A percentile compares a stretch with the other conserved stretches of the same genome.
These are phyloP conservation scores for Tirmania nivea DNA, from an alignment of 495 filamentous ascomycete species.

Conservation along the genomic window DNA sequence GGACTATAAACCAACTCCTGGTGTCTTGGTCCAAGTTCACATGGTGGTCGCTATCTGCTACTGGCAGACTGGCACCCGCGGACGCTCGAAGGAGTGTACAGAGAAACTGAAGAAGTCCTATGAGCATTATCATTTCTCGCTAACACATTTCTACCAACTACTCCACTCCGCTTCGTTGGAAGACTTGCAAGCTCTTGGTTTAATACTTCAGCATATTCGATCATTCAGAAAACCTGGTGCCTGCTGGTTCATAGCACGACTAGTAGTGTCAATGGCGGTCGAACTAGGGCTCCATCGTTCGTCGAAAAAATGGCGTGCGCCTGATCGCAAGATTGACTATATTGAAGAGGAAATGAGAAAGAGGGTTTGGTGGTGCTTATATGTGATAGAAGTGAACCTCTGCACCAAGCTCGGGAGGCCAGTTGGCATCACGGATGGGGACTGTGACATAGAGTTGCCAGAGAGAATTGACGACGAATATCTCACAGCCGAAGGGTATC, in stretches of 20 bases:
- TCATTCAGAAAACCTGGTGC: constrained; percentile 61
- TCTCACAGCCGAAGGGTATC: constrained; percentile 23
- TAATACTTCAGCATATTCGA: constrained; percentile 47
- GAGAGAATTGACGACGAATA: constrained; percentile 42
- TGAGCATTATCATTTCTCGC: constrained; percentile 51
- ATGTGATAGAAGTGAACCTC: constrained; percentile 38
- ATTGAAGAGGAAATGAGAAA: constrained; percentile 55
- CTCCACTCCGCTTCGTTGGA: constrained; percentile 34
- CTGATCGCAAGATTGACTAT: constrained; percentile 28
- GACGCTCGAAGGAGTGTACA: constrained; percentile 26
- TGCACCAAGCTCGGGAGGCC: constrained; percentile 54
- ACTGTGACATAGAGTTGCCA: constrained; percentile 57
- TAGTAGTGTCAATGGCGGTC: constrained; percentile 39
- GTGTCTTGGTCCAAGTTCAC: constrained; percentile 50
- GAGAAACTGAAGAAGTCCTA: constrained; percentile 30
- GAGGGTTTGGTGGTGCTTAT: constrained; percentile 49
- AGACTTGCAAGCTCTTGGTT: constrained; percentile 45
- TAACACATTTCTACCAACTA: constrained; percentile 43
- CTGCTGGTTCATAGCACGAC: constrained; percentile 38
- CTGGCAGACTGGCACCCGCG: constrained; percentile 46
- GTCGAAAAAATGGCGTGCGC: constrained; percentile 33
- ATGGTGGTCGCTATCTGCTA: constrained; percentile 59
- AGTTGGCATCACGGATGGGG: constrained; percentile 45
- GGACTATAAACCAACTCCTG: constrained; percentile 33
- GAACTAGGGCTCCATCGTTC: constrained; percentile 55